phyloP scores from a whole-genome alignment of 345 rosid species.

The Syzygium aqueum region DNA sequence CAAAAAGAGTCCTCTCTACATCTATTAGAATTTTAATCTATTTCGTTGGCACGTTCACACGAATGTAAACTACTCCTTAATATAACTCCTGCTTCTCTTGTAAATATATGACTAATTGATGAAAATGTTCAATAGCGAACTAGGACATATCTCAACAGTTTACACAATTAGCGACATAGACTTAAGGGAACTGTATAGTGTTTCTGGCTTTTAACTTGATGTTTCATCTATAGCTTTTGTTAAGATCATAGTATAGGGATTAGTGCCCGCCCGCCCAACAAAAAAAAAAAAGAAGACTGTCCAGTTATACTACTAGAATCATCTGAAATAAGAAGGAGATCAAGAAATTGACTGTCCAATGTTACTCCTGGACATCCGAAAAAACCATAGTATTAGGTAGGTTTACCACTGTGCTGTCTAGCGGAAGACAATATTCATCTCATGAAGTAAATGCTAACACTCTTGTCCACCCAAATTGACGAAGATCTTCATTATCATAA shows the following conservation, averaged over 20 bases:
- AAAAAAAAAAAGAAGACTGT: too few species aligned
- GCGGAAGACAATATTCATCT: not conserved
- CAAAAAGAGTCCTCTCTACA: not conserved
- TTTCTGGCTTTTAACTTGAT: not conserved
- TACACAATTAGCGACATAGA: not conserved
- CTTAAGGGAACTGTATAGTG: not conserved
- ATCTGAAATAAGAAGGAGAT: too few species aligned
- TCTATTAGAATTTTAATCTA: not conserved
- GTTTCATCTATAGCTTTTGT: not conserved
- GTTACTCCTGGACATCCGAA: not conserved
- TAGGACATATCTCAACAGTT: not conserved
- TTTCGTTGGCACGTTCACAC: not conserved
- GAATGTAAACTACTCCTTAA: not conserved
- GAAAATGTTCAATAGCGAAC: not conserved
- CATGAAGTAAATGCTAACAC: not conserved
- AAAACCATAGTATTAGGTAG: not conserved
- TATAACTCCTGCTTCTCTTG: not conserved
- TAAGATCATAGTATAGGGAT: not conserved
- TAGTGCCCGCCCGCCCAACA: not conserved
- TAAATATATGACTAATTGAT: not conserved
- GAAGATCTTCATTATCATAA: not conserved
- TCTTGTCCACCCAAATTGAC: not conserved
- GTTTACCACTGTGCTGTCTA: not conserved
- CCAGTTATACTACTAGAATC: too few species aligned
- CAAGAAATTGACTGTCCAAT: not conserved